Evolutionary conservation across 495 filamentous ascomycete genomes (phyloP).

Genomic region (Neurospora cerealis): DNA sequence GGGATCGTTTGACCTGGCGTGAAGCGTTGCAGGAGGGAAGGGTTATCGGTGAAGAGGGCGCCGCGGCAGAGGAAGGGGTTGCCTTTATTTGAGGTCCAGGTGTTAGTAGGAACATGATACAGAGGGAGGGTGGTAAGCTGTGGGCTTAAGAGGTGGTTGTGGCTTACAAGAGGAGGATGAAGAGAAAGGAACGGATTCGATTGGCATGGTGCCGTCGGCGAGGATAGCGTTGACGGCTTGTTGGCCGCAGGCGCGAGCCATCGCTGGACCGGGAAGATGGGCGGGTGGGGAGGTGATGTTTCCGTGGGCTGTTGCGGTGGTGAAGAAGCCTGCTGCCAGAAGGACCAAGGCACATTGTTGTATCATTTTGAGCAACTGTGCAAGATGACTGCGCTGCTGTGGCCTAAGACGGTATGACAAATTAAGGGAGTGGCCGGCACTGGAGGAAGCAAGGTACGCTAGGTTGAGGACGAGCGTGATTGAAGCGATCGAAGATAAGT

Average conservation of each 20-base stretch:
- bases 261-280: slow-evolving; percentile 51
- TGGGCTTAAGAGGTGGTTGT: neutral
- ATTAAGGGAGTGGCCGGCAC: slow-evolving; percentile 18
- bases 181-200: slow-evolving; percentile 7
- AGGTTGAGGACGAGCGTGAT: neutral
- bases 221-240: slow-evolving; percentile 47
- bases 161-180: neutral
- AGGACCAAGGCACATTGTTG: slow-evolving; percentile 8
- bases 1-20: slow-evolving; percentile 47
- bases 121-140: neutral
- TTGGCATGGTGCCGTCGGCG: slow-evolving; percentile 41
- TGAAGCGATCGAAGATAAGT: neutral
- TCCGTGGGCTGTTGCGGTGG: slow-evolving; percentile 50
- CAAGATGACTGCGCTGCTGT: neutral
- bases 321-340: slow-evolving; percentile 34
- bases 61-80: slow-evolving; percentile 50
- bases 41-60: slow-evolving; percentile 58
- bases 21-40: slow-evolving; percentile 48
- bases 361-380: neutral
- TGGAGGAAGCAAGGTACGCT: neutral
- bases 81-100: too few relatives aligned
- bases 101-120: too few relatives aligned
- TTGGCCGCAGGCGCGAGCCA: slow-evolving; percentile 48
- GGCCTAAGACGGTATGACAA: neutral
- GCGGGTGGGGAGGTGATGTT: slow-evolving; percentile 48